Base-by-base conservation (phyloP, 2,329 filamentous ascomycete genomes). In the Fusarium fujikuroi region DNA sequence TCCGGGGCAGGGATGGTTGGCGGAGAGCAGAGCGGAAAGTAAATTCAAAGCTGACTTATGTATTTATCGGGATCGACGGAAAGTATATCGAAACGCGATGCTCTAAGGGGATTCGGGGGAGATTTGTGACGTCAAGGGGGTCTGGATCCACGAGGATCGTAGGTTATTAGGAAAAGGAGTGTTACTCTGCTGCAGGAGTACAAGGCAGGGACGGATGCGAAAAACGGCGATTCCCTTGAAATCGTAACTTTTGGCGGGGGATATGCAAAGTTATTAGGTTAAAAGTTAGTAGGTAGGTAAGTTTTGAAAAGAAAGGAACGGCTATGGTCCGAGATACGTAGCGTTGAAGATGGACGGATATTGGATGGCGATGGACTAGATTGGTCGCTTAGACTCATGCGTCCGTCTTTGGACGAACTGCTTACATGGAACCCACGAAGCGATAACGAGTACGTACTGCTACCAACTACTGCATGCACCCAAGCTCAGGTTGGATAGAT, bases 61-160 rank as follows among this genome's bases (percentile, higher is more conserved):
- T 67, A 67, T 66, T 58, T 68, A 68, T 69, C 61, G 65, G 72
- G 72, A 75, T 75, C 72, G 69, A 69, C 72, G 72, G 72, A 60
- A 73, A 69, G 66, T 63, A 75, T 62, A 72, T 75, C 74, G 60
- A 74, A 54, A 52, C 63, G 60, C 60, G 60, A 71, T 64, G 44
- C 56, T 73, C 42, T 60, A 60, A 70, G 60, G 64, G 73, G 72
- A 70, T 60, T 66, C 50, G 64, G 68, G 71, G 30, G 57, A 58
- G 40, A 66, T 65, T 66, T 75, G 60, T 78, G 76, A 78, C 76
- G 76, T 78, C 76, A 78, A 75, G 72, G 69, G 70, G 66, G 66
- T 44, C 66, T 19, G 52, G 71, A 47, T 63, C 56, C 67, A 72
- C 67, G 72, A 64, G 46, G 66, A 57, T 56, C 47, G 67, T 36